Conservation (phyloP, 805 yeast species). For the Kluyveromyces aestuarii region DNA sequence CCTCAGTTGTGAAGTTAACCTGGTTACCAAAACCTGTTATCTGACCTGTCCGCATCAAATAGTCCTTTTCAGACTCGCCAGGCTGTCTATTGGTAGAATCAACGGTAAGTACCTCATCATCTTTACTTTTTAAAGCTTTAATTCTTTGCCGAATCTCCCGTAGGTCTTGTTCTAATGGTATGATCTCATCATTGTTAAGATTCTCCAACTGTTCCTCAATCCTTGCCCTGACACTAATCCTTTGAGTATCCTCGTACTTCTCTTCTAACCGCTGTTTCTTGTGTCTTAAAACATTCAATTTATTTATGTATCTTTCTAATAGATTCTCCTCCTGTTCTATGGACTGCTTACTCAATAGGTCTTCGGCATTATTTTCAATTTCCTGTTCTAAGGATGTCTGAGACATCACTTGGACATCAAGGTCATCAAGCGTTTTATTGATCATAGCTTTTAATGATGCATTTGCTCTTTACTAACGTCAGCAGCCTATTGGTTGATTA, state of each 20-base stretch:
- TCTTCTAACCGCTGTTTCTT: constrained; percentile 41
- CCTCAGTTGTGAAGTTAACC: constrained; percentile 37
- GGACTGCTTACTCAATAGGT: constrained; percentile 50
- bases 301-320: constrained; percentile 53
- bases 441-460: background rate
- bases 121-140: constrained; percentile 15
- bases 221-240: constrained; percentile 55
- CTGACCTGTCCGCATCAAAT: constrained; percentile 77
- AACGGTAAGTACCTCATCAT: constrained; percentile 9
- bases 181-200: constrained; percentile 42
- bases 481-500: too few species aligned
- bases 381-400: constrained; percentile 72
- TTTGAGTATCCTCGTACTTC: constrained; percentile 44
- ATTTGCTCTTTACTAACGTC: background rate
- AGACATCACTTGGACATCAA: constrained; percentile 58
- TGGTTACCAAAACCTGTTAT: constrained; percentile 85
- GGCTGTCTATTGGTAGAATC: constrained; percentile 36
- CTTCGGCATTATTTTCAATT: constrained; percentile 62
- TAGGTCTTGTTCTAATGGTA: constrained; percentile 49
- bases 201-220: constrained; percentile 45
- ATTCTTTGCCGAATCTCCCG: constrained; percentile 49
- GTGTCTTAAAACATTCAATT: constrained; percentile 33
- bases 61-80: constrained; percentile 76
- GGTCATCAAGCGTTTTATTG: constrained; percentile 22
- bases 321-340: constrained; percentile 67